Percentiles rank a stretch among this genome's conserved stretches.
phyloP scores from a whole-genome alignment of 805 yeast genomes.

The Sugiyamaella floridensis region DNA sequence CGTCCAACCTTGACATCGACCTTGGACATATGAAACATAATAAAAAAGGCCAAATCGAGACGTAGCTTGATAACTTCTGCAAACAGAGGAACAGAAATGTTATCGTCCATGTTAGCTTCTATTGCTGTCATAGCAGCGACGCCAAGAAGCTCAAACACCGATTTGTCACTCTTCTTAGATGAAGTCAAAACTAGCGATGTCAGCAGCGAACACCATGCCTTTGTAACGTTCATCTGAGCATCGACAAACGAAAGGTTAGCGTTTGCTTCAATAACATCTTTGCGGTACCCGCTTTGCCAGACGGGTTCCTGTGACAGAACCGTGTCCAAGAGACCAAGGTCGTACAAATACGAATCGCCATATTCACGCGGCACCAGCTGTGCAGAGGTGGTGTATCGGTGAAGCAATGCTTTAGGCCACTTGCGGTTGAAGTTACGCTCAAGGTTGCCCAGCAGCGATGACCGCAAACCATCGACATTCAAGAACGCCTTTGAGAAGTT shows the following conservation, averaged over 20 bases:
- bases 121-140: slow-evolving; percentile 45
- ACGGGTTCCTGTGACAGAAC: slow-evolving; percentile 40
- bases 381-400: slow-evolving; percentile 40
- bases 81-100: slow-evolving; percentile 43
- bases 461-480: slow-evolving; percentile 41
- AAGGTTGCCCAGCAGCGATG: slow-evolving; percentile 41
- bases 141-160: slow-evolving; percentile 13
- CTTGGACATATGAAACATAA: slow-evolving; percentile 17
- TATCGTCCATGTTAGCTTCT: slow-evolving; percentile 44
- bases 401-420: slow-evolving; percentile 43
- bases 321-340: slow-evolving; percentile 55
- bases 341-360: slow-evolving; percentile 50
- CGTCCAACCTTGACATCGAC: slow-evolving; percentile 15
- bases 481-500: slow-evolving; percentile 32
- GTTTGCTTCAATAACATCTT: slow-evolving; percentile 51
- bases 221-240: slow-evolving; percentile 62
- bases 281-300: slow-evolving; percentile 43
- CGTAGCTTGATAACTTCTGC: slow-evolving; percentile 50
- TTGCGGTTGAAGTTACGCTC: slow-evolving; percentile 40
- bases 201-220: slow-evolving; percentile 70
- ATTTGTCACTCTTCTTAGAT: slow-evolving; percentile 24
- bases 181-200: slow-evolving; percentile 46
- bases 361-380: slow-evolving; percentile 42
- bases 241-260: slow-evolving; percentile 55
- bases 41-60: slow-evolving; percentile 58